A percentile compares a stretch with the other conserved stretches of the same genome.
phyloP scores from a whole-genome alignment of 768 basidiomycete genomes.

The Neoboletus subvelutipes region DNA sequence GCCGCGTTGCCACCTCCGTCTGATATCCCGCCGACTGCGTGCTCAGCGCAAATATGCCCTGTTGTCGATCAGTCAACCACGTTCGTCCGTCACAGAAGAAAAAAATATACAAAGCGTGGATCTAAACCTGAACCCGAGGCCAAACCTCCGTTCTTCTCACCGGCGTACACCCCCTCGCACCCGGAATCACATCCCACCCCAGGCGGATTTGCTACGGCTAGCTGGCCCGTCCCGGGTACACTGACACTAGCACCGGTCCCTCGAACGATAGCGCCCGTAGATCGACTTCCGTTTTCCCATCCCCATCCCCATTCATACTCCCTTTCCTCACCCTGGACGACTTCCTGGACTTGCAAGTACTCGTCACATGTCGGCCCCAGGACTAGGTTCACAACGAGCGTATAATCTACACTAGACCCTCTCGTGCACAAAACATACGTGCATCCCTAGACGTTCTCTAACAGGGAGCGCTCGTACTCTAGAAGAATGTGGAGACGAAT shows the following conservation, averaged over 20 bases:
- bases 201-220: conserved; percentile 8
- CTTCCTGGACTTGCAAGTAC: neutral
- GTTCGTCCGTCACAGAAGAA: too few species aligned
- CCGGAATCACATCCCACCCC: conserved; percentile 26
- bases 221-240: conserved; percentile 22
- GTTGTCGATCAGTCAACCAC: neutral
- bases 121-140: too few species aligned
- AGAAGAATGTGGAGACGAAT: too few species aligned
- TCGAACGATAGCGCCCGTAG: conserved; percentile 16
- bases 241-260: conserved; percentile 22
- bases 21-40: conserved; percentile 11
- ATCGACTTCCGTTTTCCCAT: conserved; percentile 2
- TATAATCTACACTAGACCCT: too few species aligned
- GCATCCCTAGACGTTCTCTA: too few species aligned
- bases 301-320: neutral
- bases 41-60: conserved; percentile 25
- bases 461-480: too few species aligned
- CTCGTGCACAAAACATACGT: too few species aligned
- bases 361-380: too few species aligned
- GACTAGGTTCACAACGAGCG: too few species aligned
- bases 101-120: neutral
- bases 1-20: too few species aligned
- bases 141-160: conserved; percentile 2
- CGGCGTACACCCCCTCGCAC: conserved; percentile 27
- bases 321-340: neutral